These are phyloP conservation scores for Sphaerosporella brunnea DNA, from an alignment of 495 filamentous ascomycete genomes.

Conservation along the genomic window DNA sequence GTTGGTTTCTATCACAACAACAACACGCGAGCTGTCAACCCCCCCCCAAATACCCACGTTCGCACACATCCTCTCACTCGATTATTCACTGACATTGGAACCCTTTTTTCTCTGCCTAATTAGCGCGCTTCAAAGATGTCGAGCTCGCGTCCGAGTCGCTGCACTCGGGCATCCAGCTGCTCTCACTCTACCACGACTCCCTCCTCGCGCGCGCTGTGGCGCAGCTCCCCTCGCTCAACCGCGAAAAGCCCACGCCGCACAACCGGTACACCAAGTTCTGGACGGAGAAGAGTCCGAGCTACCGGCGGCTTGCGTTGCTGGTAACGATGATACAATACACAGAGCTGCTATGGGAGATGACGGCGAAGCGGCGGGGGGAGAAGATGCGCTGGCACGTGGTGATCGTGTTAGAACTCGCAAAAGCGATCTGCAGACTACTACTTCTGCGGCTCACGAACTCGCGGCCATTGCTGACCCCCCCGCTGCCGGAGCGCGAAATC, in stretches of 20 bases:
- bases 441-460: conserved; percentile 70
- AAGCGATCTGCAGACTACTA: conserved; percentile 69
- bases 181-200: conserved; percentile 87
- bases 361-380: conserved; percentile 65
- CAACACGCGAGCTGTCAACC: too few species aligned
- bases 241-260: conserved; percentile 49
- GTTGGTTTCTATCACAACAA: too few species aligned
- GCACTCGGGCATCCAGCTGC: conserved; percentile 69
- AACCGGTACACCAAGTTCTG: conserved; percentile 83
- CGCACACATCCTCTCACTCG: not conserved
- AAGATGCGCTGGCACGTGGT: conserved; percentile 74
- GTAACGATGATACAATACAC: conserved; percentile 86
- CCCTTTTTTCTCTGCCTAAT: not conserved
- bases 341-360: conserved; percentile 64
- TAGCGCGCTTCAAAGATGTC: conserved; percentile 80
- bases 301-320: conserved; percentile 56
- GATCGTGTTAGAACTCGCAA: conserved; percentile 68
- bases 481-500: conserved; percentile 68
- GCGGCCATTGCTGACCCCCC: conserved; percentile 65
- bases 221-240: conserved; percentile 28
- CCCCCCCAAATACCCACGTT: not conserved
- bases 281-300: conserved; percentile 54
- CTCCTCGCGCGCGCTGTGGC: conserved; percentile 50
- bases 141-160: conserved; percentile 88
- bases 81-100: conserved; percentile 11